Percentiles rank a stretch among this genome's conserved stretches.
These are phyloP conservation scores for Ophiostoma ips DNA, from an alignment of 2,329 filamentous ascomycete species.

Conservation along the genomic window DNA sequence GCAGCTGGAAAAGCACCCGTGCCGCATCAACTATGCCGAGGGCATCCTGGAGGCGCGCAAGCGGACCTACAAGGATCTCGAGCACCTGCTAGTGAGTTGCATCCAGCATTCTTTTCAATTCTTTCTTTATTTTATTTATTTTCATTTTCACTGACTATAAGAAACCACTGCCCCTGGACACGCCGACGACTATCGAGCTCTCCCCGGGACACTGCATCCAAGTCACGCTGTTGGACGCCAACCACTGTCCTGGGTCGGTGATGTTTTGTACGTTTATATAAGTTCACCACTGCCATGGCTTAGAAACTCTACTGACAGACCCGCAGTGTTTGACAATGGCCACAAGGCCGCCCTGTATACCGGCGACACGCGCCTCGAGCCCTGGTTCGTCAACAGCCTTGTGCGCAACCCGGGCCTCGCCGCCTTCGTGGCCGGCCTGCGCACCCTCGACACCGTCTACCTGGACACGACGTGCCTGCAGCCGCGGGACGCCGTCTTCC, in stretches of 20 bases:
- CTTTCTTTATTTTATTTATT: too few relatives aligned
- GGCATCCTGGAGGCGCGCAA: slow-evolving; percentile 62
- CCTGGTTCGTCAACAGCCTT: slow-evolving; percentile 70
- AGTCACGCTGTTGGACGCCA: slow-evolving; percentile 79
- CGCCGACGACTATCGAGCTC: slow-evolving; percentile 64
- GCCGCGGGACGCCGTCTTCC: slow-evolving; percentile 29
- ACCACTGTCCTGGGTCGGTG: slow-evolving; percentile 79
- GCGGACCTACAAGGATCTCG: slow-evolving; percentile 64
- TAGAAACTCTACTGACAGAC: neutral
- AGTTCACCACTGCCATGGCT: too few relatives aligned
- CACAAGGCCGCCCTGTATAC: slow-evolving; percentile 71
- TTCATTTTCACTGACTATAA: slow-evolving; percentile 18
- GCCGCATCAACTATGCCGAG: slow-evolving; percentile 67
- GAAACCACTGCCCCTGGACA: slow-evolving; percentile 72
- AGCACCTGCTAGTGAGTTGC: slow-evolving; percentile 41
- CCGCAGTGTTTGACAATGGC: slow-evolving; percentile 54
- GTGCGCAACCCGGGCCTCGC: slow-evolving; percentile 57
- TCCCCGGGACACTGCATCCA: slow-evolving; percentile 52
- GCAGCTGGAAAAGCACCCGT: slow-evolving; percentile 62
- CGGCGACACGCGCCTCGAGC: slow-evolving; percentile 73
- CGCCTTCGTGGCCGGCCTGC: slow-evolving; percentile 55
- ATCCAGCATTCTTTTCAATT: too few relatives aligned
- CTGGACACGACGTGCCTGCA: slow-evolving; percentile 68
- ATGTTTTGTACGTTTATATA: slow-evolving; percentile 56
- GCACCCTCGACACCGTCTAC: slow-evolving; percentile 66